These are phyloP conservation scores for Warburgia ugandensis DNA, from an alignment of 164 flowering plant genomes.

Conservation along the genomic window DNA sequence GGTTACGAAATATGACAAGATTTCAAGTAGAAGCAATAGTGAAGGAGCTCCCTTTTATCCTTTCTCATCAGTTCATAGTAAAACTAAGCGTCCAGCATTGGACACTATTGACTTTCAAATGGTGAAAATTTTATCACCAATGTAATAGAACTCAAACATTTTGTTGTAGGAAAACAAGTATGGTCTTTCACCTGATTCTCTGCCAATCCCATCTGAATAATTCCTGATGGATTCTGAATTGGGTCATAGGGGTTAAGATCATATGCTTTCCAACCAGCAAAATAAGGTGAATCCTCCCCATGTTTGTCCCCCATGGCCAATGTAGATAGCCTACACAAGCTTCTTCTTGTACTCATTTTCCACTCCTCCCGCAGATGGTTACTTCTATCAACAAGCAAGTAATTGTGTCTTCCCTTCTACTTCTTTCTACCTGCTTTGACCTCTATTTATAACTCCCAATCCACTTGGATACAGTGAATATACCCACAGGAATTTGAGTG, in stretches of 20 bases:
- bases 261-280: constrained; percentile 40
- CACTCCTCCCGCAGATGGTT: background rate
- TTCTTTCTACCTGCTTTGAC: background rate
- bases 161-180: too few species aligned
- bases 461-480: background rate
- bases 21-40: too few species aligned
- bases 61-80: too few species aligned
- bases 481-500: constrained; percentile 2
- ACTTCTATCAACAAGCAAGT: too few species aligned
- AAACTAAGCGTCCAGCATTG: too few species aligned
- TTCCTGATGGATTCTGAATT: constrained; percentile 46
- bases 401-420: background rate
- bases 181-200: too few species aligned
- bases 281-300: constrained; percentile 40
- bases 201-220: too few species aligned
- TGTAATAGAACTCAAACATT: too few species aligned
- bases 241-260: constrained; percentile 37
- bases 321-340: constrained; percentile 1
- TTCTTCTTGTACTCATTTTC: background rate
- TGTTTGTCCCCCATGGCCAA: constrained; percentile 12
- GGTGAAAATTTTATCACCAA: too few species aligned
- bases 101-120: too few species aligned
- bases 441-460: constrained; percentile 1
- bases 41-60: too few species aligned
- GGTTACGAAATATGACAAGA: too few species aligned